Percentiles rank a stretch among this genome's conserved stretches.
Evolutionary conservation across 2,329 filamentous ascomycete species (phyloP).

Genomic region (Curvularia spicifera): DNA sequence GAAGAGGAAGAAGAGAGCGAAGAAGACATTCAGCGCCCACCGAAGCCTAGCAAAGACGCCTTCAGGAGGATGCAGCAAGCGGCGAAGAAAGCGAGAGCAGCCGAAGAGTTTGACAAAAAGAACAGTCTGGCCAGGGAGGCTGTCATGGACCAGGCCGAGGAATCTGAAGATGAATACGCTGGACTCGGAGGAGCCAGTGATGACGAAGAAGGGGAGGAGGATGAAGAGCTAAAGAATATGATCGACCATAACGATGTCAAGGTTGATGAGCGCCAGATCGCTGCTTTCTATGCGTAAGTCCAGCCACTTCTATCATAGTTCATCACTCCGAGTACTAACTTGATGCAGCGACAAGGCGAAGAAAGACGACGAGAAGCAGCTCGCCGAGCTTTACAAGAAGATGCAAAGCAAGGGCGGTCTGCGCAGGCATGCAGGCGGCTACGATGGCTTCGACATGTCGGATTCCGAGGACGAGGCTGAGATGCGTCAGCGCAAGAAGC

Average conservation of each 20-base stretch:
- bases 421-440: conserved; percentile 72
- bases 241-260: conserved; percentile 82
- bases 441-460: conserved; percentile 73
- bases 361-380: conserved; percentile 74
- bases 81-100: conserved; percentile 59
- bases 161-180: conserved; percentile 98
- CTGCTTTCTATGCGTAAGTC: conserved; percentile 86
- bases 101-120: conserved; percentile 75
- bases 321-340: conserved; percentile 22
- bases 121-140: conserved; percentile 84
- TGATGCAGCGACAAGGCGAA: conserved; percentile 74
- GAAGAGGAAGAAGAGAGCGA: conserved; percentile 33
- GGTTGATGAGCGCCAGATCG: conserved; percentile 80
- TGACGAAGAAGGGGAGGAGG: conserved; percentile 79
- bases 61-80: conserved; percentile 76
- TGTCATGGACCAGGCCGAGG: conserved; percentile 91
- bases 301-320: not conserved
- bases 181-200: conserved; percentile 89
- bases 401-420: conserved; percentile 81
- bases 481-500: conserved; percentile 78
- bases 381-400: conserved; percentile 53
- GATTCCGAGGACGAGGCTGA: conserved; percentile 91
- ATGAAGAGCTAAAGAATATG: conserved; percentile 80
- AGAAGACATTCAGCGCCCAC: conserved; percentile 40
- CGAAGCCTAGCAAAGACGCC: conserved; percentile 57